Evolutionary conservation across 768 basidiomycete genomes (phyloP).

Genomic region (Suillus discolor): DNA sequence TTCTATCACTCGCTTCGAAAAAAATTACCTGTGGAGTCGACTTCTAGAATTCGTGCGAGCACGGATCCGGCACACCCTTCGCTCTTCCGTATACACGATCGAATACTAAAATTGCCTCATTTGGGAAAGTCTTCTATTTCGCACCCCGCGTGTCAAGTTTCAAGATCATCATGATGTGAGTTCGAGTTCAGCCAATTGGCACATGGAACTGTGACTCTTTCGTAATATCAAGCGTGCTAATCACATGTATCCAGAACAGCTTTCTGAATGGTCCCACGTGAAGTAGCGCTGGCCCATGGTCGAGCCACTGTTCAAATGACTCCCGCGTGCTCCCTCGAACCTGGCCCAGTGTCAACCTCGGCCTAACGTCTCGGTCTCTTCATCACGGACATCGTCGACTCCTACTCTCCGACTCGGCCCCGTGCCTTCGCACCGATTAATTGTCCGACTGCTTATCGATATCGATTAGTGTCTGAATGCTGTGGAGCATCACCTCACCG

Average conservation of each 20-base stretch:
- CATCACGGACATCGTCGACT: not conserved
- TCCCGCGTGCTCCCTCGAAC: not conserved
- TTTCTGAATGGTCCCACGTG: too few species aligned
- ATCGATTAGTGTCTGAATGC: not conserved
- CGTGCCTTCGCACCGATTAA: not conserved
- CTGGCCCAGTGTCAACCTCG: not conserved
- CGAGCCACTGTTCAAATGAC: too few species aligned
- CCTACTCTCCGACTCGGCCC: not conserved
- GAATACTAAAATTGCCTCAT: not conserved
- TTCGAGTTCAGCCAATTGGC: not conserved
- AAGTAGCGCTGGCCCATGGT: too few species aligned
- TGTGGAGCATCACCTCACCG: not conserved
- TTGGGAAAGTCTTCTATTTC: conserved; percentile 2
- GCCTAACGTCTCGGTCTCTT: not conserved
- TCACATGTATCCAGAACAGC: too few species aligned
- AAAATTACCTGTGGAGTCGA: not conserved
- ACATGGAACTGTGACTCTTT: not conserved
- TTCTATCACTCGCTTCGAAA: not conserved
- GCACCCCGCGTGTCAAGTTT: not conserved
- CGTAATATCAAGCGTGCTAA: too few species aligned
- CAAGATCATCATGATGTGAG: not conserved
- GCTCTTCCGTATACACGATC: not conserved
- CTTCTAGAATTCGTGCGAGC: not conserved
- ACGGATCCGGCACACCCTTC: not conserved
- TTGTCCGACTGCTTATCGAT: not conserved